phyloP scores from a whole-genome alignment of 805 yeast genomes.

The Candida sakaeoensis region DNA sequence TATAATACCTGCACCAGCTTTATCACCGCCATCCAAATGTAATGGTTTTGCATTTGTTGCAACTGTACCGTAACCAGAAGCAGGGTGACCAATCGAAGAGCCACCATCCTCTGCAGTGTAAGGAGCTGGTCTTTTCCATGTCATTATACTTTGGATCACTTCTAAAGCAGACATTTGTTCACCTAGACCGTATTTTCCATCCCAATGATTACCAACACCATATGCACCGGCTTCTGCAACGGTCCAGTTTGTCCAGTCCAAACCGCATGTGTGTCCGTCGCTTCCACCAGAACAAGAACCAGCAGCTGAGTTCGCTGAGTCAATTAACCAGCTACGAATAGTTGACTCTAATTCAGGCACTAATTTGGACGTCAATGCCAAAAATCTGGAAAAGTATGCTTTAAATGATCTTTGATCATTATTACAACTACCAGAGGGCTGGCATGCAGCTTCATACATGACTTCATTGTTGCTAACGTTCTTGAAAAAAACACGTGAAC shows the following conservation, averaged over 20 bases:
- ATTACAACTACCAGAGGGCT: slow-evolving; percentile 59
- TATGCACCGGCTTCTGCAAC: slow-evolving; percentile 59
- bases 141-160: slow-evolving; percentile 46
- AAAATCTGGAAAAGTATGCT: slow-evolving; percentile 72
- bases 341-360: slow-evolving; percentile 54
- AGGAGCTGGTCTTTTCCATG: slow-evolving; percentile 51
- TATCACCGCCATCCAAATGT: slow-evolving; percentile 49
- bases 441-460: slow-evolving; percentile 85
- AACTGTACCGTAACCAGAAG: slow-evolving; percentile 57
- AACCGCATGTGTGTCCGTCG: slow-evolving; percentile 76
- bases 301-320: slow-evolving; percentile 57
- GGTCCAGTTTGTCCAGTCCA: slow-evolving; percentile 51
- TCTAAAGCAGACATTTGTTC: slow-evolving; percentile 78
- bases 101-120: slow-evolving; percentile 65
- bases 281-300: slow-evolving; percentile 67
- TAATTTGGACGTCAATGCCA: slow-evolving; percentile 71
- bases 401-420: slow-evolving; percentile 91
- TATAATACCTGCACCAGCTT: slow-evolving; percentile 85
- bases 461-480: slow-evolving; percentile 27
- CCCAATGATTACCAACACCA: slow-evolving; percentile 69
- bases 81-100: slow-evolving; percentile 59
- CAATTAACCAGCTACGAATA: slow-evolving; percentile 43
- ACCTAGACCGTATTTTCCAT: slow-evolving; percentile 67
- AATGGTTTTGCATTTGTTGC: slow-evolving; percentile 38
- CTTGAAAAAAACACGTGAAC: slow-evolving; percentile 55